Percentiles rank a stretch among this genome's conserved stretches.
These are phyloP conservation scores for Phytophthora chlamydospora DNA, from an alignment of 352 stramenopile species.

Conservation along the genomic window DNA sequence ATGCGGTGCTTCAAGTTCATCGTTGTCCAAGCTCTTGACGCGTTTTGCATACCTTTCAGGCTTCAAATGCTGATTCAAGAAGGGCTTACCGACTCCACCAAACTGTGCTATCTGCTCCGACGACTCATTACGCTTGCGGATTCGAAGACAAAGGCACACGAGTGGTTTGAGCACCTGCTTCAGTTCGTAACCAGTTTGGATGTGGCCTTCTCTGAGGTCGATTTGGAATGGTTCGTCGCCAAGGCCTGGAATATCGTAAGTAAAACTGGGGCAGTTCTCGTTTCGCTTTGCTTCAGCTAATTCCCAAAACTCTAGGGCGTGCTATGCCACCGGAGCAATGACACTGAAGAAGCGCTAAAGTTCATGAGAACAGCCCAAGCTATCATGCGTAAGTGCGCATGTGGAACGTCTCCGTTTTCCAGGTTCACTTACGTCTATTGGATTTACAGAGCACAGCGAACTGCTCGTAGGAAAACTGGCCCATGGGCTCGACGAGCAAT, in stretches of 20 bases:
- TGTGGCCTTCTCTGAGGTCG: conserved; percentile 46
- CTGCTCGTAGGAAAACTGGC: conserved; percentile 38
- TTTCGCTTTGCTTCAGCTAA: not conserved
- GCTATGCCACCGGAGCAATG: conserved; percentile 35
- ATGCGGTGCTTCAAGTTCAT: not conserved
- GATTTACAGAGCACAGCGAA: conserved; percentile 38
- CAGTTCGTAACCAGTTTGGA: conserved; percentile 60
- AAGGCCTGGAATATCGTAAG: conserved; percentile 82
- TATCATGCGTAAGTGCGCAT: conserved; percentile 44
- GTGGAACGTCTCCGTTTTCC: not conserved
- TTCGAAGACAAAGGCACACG: conserved; percentile 42
- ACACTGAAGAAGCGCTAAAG: conserved; percentile 37
- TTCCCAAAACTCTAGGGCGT: conserved; percentile 39
- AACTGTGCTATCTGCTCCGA: conserved; percentile 68
- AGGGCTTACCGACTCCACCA: conserved; percentile 32
- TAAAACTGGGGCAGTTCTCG: conserved; percentile 1
- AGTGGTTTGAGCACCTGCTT: conserved; percentile 73
- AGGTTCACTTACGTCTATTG: conserved; percentile 6
- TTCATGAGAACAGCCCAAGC: conserved; percentile 53
- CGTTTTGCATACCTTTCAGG: conserved; percentile 33
- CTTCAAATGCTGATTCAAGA: conserved; percentile 68
- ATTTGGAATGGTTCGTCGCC: conserved; percentile 76
- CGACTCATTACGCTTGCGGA: conserved; percentile 61
- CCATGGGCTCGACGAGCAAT: conserved; percentile 46
- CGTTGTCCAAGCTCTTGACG: not conserved